Evolutionary conservation across 116 monocot species (phyloP).

Genomic region (Iris pallida): DNA sequence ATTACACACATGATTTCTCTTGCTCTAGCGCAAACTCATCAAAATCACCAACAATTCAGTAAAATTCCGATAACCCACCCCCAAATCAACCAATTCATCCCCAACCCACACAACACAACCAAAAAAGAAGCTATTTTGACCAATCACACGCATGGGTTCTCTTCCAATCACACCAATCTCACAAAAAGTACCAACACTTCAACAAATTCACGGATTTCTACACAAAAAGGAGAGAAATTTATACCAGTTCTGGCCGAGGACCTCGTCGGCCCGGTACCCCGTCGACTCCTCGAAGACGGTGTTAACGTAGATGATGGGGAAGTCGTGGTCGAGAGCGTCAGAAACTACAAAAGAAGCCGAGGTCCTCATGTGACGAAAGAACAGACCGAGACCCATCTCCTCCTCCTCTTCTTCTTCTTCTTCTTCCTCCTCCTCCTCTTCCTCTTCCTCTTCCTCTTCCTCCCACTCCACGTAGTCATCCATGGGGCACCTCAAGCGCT

Average conservation of each 20-base stretch:
- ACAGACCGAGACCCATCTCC: conserved; percentile 10
- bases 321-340: conserved; percentile 74
- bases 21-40: no score
- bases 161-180: no score
- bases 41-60: no score
- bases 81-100: no score
- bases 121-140: no score
- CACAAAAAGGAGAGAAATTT: background rate
- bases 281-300: conserved; percentile 69
- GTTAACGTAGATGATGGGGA: conserved; percentile 82
- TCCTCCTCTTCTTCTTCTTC: conserved; percentile 28
- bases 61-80: no score
- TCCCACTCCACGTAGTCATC: conserved; percentile 23
- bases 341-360: conserved; percentile 67
- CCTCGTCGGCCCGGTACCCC: conserved; percentile 79
- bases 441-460: conserved; percentile 7
- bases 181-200: no score
- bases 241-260: conserved; percentile 87
- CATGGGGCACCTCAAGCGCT: conserved; percentile 24
- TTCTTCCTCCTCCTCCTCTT: conserved; percentile 8
- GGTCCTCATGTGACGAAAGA: conserved; percentile 24
- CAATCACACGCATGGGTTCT: no score
- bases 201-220: no score
- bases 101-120: no score
- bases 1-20: no score